These are phyloP conservation scores for Xylaria sp. DNA, from an alignment of 2,329 filamentous ascomycete genomes.

Conservation along the genomic window DNA sequence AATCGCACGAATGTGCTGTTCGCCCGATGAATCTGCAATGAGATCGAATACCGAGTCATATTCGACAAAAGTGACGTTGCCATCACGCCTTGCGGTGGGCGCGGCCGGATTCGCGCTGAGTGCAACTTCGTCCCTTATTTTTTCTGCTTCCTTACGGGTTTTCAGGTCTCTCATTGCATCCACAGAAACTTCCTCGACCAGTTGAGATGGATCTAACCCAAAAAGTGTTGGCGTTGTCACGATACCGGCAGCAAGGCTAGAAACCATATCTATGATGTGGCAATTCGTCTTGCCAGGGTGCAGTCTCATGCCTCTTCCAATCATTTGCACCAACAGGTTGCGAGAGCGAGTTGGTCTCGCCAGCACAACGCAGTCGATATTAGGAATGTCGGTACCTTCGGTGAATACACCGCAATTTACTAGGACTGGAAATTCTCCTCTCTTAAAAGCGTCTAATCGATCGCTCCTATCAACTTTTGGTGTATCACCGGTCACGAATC, in stretches of 20 bases:
- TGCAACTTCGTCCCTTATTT: constrained; percentile 48
- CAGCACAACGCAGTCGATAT: constrained; percentile 92
- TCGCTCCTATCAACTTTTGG: constrained; percentile 73
- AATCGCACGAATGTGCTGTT: constrained; percentile 80
- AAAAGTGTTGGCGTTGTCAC: constrained; percentile 93
- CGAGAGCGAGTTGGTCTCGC: constrained; percentile 89
- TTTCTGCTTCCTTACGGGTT: constrained; percentile 59
- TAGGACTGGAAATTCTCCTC: constrained; percentile 82
- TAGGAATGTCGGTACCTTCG: constrained; percentile 97
- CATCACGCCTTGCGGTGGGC: constrained; percentile 26
- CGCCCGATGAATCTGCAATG: constrained; percentile 81
- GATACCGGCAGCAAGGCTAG: constrained; percentile 83
- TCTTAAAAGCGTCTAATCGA: constrained; percentile 79
- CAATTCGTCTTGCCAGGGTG: constrained; percentile 85
- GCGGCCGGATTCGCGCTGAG: constrained; percentile 21
- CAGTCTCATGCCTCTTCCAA: constrained; percentile 90
- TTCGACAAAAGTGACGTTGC: constrained; percentile 81
- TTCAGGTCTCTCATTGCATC: constrained; percentile 70
- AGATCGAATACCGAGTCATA: constrained; percentile 94
- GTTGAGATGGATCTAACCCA: constrained; percentile 84
- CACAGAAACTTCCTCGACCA: constrained; percentile 75
- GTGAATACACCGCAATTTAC: constrained; percentile 97
- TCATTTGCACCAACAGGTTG: constrained; percentile 98
- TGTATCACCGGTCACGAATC: constrained; percentile 87
- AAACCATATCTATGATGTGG: constrained; percentile 96